Conservation (phyloP, 306 rosid species). For the Sechiopsis laciniata region DNA sequence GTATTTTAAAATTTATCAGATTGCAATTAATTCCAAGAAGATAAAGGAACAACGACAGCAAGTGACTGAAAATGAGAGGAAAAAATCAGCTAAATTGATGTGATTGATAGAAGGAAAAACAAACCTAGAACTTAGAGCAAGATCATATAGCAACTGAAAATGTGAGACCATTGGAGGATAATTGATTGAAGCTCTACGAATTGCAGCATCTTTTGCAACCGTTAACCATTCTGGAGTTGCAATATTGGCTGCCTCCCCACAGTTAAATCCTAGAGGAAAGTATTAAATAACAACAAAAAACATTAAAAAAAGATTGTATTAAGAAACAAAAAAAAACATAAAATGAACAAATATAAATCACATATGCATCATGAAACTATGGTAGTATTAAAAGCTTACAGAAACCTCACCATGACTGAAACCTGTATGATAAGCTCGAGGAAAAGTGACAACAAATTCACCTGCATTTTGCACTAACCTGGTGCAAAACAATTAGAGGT, state of each 20-base stretch:
- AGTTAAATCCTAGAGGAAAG: slow-evolving; percentile 71
- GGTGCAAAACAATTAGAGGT: slow-evolving; percentile 33
- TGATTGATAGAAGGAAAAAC: slow-evolving; percentile 28
- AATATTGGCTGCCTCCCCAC: slow-evolving; percentile 96
- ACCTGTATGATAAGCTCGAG: slow-evolving; percentile 98
- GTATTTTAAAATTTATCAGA: background rate
- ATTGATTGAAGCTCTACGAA: slow-evolving; percentile 93
- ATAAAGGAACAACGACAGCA: background rate
- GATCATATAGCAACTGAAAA: slow-evolving; percentile 96
- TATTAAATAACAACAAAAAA: slow-evolving; percentile 7
- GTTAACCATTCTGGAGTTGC: slow-evolving; percentile 99
- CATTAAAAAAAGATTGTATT: background rate
- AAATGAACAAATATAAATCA: background rate
- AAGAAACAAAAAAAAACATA: background rate
- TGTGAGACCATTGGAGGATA: slow-evolving; percentile 99
- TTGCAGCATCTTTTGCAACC: slow-evolving; percentile 95
- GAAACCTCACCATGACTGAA: slow-evolving; percentile 88
- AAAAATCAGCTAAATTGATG: slow-evolving; percentile 22
- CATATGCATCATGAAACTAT: too few relatives aligned
- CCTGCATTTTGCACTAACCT: slow-evolving; percentile 99
- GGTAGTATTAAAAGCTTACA: background rate
- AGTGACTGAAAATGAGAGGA: slow-evolving; percentile 3
- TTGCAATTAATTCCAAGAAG: slow-evolving; percentile 4
- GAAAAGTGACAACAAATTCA: slow-evolving; percentile 98
- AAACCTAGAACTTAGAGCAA: slow-evolving; percentile 90